Evolutionary conservation across 1,284 basidiomycete species (phyloP).

Genomic region (Paramarasmius palmivorus): DNA sequence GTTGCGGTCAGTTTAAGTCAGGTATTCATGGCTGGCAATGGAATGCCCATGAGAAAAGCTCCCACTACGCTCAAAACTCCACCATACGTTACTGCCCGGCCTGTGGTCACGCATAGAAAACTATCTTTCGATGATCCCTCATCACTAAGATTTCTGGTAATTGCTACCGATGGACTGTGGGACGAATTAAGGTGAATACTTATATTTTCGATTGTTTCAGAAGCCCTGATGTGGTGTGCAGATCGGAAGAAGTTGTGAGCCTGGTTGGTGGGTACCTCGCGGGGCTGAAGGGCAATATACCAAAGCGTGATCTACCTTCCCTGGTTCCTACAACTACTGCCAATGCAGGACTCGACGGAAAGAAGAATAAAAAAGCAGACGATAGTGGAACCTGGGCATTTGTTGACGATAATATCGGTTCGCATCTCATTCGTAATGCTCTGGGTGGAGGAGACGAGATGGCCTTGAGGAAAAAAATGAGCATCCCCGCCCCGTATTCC

Average conservation of each 20-base stretch:
- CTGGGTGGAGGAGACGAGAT: slow-evolving; percentile 83
- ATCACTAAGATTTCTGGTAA: slow-evolving; percentile 70
- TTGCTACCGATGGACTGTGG: slow-evolving; percentile 96
- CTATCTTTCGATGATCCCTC: slow-evolving; percentile 44
- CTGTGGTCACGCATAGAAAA: slow-evolving; percentile 85
- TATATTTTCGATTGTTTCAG: neutral
- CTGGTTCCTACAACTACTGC: slow-evolving; percentile 58
- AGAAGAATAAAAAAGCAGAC: slow-evolving; percentile 39
- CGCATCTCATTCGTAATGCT: slow-evolving; percentile 93
- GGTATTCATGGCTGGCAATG: slow-evolving; percentile 66
- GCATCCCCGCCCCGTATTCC: slow-evolving; percentile 82
- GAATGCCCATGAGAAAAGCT: slow-evolving; percentile 57
- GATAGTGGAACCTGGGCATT: slow-evolving; percentile 72
- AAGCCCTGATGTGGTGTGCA: slow-evolving; percentile 16
- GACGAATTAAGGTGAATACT: slow-evolving; percentile 70
- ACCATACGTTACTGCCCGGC: slow-evolving; percentile 91
- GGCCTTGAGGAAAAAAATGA: slow-evolving; percentile 71
- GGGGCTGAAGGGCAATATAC: slow-evolving; percentile 66
- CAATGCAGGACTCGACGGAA: slow-evolving; percentile 65
- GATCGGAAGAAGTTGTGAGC: slow-evolving; percentile 92
- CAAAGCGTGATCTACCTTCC: slow-evolving; percentile 54
- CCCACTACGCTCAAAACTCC: slow-evolving; percentile 78
- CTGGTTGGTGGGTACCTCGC: slow-evolving; percentile 85
- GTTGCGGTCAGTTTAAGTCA: slow-evolving; percentile 54
- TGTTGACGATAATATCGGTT: slow-evolving; percentile 83